phyloP scores from a whole-genome alignment of 2,329 filamentous ascomycete genomes.

The Fonsecaea monophora region DNA sequence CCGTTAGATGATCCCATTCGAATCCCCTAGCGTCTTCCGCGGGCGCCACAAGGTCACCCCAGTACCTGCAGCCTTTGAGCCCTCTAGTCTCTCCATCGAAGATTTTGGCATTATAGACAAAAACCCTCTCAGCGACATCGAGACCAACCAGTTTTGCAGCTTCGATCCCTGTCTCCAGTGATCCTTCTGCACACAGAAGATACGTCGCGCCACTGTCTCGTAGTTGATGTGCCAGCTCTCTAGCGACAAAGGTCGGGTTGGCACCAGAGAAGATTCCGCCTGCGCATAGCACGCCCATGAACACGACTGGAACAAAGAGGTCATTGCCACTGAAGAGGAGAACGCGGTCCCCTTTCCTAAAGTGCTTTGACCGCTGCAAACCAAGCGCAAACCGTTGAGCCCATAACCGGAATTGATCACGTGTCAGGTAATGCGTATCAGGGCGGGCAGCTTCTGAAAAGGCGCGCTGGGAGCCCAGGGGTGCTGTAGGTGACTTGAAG shows the following conservation, averaged over 20 bases:
- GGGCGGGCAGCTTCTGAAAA: conserved; percentile 69
- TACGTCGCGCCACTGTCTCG: conserved; percentile 70
- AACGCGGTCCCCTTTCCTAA: conserved; percentile 70
- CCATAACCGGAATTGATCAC: conserved; percentile 67
- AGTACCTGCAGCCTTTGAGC: conserved; percentile 34
- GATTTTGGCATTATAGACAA: conserved; percentile 37
- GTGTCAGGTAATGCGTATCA: conserved; percentile 67
- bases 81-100: conserved; percentile 30
- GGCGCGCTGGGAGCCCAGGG: conserved; percentile 45
- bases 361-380: conserved; percentile 61
- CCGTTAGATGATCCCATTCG: conserved; percentile 42
- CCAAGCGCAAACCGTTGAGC: conserved; percentile 72
- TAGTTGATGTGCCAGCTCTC: conserved; percentile 76
- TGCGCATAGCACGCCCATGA: conserved; percentile 74
- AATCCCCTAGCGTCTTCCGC: conserved; percentile 36
- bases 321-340: conserved; percentile 74
- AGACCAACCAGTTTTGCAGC: conserved; percentile 36
- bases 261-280: conserved; percentile 76
- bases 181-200: conserved; percentile 59
- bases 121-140: conserved; percentile 33
- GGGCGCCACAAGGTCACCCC: conserved; percentile 34
- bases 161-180: conserved; percentile 37
- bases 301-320: conserved; percentile 70
- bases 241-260: conserved; percentile 68
- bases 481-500: conserved; percentile 52